Evolutionary conservation across 2,329 filamentous ascomycete species (phyloP).

Genomic region (Aquanectria penicillioides): DNA sequence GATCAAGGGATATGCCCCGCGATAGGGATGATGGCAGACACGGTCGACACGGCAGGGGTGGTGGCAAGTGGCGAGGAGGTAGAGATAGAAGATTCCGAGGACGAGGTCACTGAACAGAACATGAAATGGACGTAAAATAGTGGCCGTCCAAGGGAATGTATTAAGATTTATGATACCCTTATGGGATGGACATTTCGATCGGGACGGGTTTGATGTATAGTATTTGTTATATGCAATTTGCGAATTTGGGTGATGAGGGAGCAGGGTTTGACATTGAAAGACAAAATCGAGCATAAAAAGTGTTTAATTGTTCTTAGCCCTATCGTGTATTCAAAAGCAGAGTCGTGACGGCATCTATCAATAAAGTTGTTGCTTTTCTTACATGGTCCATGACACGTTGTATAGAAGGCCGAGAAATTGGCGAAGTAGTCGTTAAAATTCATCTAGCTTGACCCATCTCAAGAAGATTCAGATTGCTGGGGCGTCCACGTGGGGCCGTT

Average conservation of each 20-base stretch:
- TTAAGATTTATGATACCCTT: slow-evolving; percentile 22
- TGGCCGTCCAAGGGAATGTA: slow-evolving; percentile 3
- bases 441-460: slow-evolving; percentile 18
- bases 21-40: slow-evolving; percentile 47
- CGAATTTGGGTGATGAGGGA: too few relatives aligned
- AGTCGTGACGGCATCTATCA: slow-evolving; percentile 47
- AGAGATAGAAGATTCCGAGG: slow-evolving; percentile 49
- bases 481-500: slow-evolving; percentile 58
- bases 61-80: slow-evolving; percentile 51
- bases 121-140: background rate
- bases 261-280: background rate
- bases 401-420: slow-evolving; percentile 29
- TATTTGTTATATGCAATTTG: too few relatives aligned
- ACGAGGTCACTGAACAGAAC: slow-evolving; percentile 41
- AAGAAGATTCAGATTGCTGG: slow-evolving; percentile 38
- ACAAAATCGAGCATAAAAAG: background rate
- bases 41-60: slow-evolving; percentile 46
- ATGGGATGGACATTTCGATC: slow-evolving; percentile 9
- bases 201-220: slow-evolving; percentile 1
- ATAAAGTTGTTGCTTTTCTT: slow-evolving; percentile 37
- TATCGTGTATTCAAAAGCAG: slow-evolving; percentile 31
- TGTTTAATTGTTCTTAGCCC: slow-evolving; percentile 23
- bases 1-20: slow-evolving; percentile 47
- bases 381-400: slow-evolving; percentile 36
- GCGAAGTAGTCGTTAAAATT: slow-evolving; percentile 26